Conservation (phyloP, 2,329 filamentous ascomycete species). For the Trichoderma oligosporum region DNA sequence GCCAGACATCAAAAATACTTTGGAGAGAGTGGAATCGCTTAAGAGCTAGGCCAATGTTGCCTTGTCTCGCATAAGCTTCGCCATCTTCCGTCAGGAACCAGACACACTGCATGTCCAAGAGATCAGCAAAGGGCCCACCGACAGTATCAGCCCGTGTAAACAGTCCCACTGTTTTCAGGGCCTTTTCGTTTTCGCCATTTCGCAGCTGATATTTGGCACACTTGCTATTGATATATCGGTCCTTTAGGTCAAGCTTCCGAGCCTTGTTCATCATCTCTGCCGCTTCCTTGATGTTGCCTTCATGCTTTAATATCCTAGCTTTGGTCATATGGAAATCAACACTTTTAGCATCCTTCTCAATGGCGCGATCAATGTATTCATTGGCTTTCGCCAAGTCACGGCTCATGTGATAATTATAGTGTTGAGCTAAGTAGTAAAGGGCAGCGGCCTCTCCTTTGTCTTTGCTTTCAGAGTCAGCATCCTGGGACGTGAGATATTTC, state of each 20-base stretch:
- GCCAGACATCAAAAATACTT: constrained; percentile 95
- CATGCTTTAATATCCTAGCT: constrained; percentile 90
- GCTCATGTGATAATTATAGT: constrained; percentile 90
- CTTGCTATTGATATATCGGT: constrained; percentile 98
- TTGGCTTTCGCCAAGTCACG: constrained; percentile 78
- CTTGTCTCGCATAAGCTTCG: constrained; percentile 78
- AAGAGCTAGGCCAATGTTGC: constrained; percentile 77
- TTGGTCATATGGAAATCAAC: constrained; percentile 95
- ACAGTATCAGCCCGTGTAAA: constrained; percentile 90
- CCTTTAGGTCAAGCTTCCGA: constrained; percentile 77
- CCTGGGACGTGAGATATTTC: constrained; percentile 64
- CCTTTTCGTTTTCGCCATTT: constrained; percentile 84
- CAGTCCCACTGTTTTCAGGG: constrained; percentile 81
- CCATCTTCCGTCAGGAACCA: constrained; percentile 97
- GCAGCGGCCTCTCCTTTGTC: constrained; percentile 71
- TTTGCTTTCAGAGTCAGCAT: constrained; percentile 46
- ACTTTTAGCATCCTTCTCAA: constrained; percentile 72
- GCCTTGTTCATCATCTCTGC: constrained; percentile 86
- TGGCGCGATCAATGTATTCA: constrained; percentile 77
- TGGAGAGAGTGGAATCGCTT: constrained; percentile 88
- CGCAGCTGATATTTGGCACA: constrained; percentile 94
- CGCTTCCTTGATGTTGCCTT: constrained; percentile 73
- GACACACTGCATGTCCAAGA: constrained; percentile 97
- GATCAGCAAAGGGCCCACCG: constrained; percentile 82
- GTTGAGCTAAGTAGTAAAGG: constrained; percentile 90